Evolutionary conservation across 192 early-diverging fungal genomes (phyloP).

Genomic region (Globomyces pollinis-pini): DNA sequence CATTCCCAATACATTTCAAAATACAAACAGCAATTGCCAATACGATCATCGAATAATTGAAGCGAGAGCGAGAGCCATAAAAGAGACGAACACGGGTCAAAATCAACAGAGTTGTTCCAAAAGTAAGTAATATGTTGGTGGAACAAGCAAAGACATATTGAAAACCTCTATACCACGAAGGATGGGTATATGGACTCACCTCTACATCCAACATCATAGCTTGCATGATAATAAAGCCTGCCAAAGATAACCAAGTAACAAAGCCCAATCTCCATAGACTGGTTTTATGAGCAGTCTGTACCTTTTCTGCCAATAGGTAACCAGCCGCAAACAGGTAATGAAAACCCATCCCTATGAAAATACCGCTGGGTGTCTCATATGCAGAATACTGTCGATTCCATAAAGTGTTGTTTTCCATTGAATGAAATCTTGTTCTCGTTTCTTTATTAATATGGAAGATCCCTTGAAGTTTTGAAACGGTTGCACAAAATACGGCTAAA

Average conservation of each 20-base stretch:
- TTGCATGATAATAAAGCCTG: background rate
- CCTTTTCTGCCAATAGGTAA: background rate
- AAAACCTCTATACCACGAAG: background rate
- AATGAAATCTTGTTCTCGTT: too few relatives aligned
- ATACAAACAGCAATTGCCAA: too few relatives aligned
- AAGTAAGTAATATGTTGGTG: background rate
- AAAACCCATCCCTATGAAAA: constrained; percentile 4
- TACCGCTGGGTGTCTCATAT: constrained; percentile 8
- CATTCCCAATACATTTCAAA: too few relatives aligned
- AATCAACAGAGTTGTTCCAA: background rate
- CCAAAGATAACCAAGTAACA: background rate
- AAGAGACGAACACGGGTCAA: background rate
- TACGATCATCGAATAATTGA: background rate
- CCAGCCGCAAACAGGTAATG: background rate
- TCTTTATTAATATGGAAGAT: too few relatives aligned
- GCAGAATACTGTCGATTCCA: constrained; percentile 1
- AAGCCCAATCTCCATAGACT: background rate
- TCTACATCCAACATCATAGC: background rate
- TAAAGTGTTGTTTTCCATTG: too few relatives aligned
- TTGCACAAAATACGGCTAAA: too few relatives aligned
- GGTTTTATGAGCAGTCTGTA: too few relatives aligned
- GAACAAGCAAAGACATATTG: background rate
- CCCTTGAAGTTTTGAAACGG: too few relatives aligned
- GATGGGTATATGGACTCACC: background rate
- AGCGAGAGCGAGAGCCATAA: background rate